A percentile compares a stretch with the other conserved stretches of the same genome.
phyloP scores from a whole-genome alignment of 768 basidiomycete genomes.

The Xerocomus potaroensis region DNA sequence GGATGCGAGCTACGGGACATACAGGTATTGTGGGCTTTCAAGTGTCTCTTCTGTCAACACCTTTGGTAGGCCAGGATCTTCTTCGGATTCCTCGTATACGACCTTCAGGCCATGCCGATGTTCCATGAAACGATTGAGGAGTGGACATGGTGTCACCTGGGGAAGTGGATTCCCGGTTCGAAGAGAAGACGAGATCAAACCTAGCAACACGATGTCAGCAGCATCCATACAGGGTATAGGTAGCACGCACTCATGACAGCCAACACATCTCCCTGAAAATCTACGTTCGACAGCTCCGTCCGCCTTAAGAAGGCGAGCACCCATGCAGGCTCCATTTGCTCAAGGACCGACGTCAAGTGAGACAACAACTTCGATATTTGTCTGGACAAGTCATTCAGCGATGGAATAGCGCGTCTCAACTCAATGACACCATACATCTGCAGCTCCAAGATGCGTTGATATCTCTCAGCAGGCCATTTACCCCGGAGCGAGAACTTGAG shows the following conservation, averaged over 20 bases:
- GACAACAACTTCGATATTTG: slow-evolving; percentile 67
- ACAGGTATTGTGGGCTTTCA: slow-evolving; percentile 77
- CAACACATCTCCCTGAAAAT: slow-evolving; percentile 81
- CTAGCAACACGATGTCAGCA: too few relatives aligned
- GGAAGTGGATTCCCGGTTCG: slow-evolving; percentile 73
- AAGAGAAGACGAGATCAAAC: slow-evolving; percentile 72
- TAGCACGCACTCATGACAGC: slow-evolving; percentile 73
- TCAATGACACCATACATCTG: slow-evolving; percentile 55
- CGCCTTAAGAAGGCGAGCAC: slow-evolving; percentile 68
- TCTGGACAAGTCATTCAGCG: slow-evolving; percentile 33
- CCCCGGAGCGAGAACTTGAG: slow-evolving; percentile 70
- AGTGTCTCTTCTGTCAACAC: slow-evolving; percentile 69
- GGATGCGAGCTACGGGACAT: slow-evolving; percentile 28
- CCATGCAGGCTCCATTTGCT: slow-evolving; percentile 75
- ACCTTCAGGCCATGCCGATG: slow-evolving; percentile 59
- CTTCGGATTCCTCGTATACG: slow-evolving; percentile 65
- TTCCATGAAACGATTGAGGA: slow-evolving; percentile 43
- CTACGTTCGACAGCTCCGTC: slow-evolving; percentile 69
- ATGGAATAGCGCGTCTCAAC: not conserved
- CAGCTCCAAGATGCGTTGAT: slow-evolving; percentile 62
- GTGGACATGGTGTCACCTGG: slow-evolving; percentile 80
- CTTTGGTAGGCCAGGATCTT: slow-evolving; percentile 69
- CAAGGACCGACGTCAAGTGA: slow-evolving; percentile 68
- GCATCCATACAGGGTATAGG: too few relatives aligned
- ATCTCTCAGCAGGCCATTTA: slow-evolving; percentile 75